Conservation (phyloP, 2,329 filamentous ascomycete species). For the Orbilia quercus region DNA sequence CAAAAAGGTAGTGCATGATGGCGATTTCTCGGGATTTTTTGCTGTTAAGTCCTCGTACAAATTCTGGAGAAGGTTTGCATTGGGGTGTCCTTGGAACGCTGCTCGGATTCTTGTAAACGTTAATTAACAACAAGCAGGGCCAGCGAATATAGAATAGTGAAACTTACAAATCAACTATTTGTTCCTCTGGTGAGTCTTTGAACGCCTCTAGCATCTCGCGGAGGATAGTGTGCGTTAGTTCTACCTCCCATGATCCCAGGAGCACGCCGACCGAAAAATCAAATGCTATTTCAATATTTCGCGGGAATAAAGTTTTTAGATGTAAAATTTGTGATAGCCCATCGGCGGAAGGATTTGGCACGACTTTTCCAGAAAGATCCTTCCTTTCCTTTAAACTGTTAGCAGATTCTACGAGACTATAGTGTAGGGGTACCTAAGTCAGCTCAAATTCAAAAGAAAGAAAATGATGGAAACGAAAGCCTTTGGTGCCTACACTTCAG, state of each 20-base stretch:
- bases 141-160: not conserved
- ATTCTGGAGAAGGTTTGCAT: constrained; percentile 24
- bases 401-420: constrained; percentile 3
- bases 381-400: not conserved
- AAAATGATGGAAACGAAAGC: not conserved
- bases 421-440: not conserved
- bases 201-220: constrained; percentile 15
- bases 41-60: not conserved
- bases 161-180: constrained; percentile 25
- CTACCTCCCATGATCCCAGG: not conserved
- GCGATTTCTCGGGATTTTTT: not conserved
- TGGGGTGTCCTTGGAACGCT: constrained; percentile 38
- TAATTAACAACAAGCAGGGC: not conserved
- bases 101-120: constrained; percentile 9
- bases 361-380: not conserved
- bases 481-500: constrained; percentile 8
- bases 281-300: constrained; percentile 35
- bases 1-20: not conserved
- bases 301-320: constrained; percentile 35
- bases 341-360: not conserved
- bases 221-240: not conserved
- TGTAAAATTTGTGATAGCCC: constrained; percentile 17
- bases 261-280: not conserved
- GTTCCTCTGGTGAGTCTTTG: constrained; percentile 13
- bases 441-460: not conserved